phyloP scores from a whole-genome alignment of 805 yeast species.

The Candida boidinii region DNA sequence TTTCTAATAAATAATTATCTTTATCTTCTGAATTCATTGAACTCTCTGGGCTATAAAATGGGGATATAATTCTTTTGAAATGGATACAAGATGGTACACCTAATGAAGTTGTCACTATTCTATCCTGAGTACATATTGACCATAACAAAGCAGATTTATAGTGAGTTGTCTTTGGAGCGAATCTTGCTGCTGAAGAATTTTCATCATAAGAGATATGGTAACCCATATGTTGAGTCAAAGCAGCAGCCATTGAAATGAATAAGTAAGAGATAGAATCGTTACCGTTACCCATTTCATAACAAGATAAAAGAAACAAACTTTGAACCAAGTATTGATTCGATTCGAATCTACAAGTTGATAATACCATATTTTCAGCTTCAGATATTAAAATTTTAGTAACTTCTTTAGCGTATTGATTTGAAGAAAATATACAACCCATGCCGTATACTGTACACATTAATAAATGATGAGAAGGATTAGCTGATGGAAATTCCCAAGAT shows the following conservation, averaged over 20 bases:
- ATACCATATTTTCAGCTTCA: conserved; percentile 17
- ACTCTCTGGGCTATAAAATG: conserved; percentile 17
- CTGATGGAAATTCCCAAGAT: conserved; percentile 11
- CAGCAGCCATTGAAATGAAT: conserved; percentile 22
- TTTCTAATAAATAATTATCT: conserved; percentile 12
- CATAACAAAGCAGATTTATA: conserved; percentile 20
- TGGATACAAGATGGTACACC: conserved; percentile 26
- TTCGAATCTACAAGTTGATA: conserved; percentile 13
- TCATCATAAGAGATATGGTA: conserved; percentile 20
- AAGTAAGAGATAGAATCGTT: conserved; percentile 22
- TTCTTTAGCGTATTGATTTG: conserved; percentile 7
- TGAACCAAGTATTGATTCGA: conserved; percentile 16
- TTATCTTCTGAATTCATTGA: conserved; percentile 4
- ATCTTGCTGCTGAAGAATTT: conserved; percentile 10
- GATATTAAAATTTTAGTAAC: conserved; percentile 14
- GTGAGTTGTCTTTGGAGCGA: conserved; percentile 19
- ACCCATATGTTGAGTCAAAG: conserved; percentile 26
- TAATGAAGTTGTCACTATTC: conserved; percentile 17
- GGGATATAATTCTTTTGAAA: conserved; percentile 24
- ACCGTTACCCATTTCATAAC: conserved; percentile 23
- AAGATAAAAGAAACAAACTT: conserved; percentile 19
- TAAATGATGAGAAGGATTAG: conserved; percentile 14
- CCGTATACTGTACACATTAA: conserved; percentile 19
- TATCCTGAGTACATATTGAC: conserved; percentile 24
- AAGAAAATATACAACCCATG: conserved; percentile 15